Conservation (phyloP, 2,329 filamentous ascomycete genomes). For the Coleophoma cylindrospora region DNA sequence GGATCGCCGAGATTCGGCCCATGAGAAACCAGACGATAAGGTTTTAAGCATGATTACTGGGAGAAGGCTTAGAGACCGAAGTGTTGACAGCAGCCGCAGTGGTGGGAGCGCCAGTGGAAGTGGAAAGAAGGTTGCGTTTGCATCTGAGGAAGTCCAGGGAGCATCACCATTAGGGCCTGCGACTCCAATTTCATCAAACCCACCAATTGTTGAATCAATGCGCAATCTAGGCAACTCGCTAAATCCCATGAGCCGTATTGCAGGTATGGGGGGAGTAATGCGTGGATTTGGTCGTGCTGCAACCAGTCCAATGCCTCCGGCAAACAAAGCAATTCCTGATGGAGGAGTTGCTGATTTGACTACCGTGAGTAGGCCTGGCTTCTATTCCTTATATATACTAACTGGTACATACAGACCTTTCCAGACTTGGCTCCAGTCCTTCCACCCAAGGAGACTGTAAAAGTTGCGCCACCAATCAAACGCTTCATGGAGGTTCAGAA, state of each 20-base stretch:
- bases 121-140: constrained; percentile 52
- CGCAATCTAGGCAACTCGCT: constrained; percentile 74
- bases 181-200: constrained; percentile 34
- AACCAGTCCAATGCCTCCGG: constrained; percentile 33
- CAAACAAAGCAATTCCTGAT: constrained; percentile 36
- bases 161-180: constrained; percentile 20
- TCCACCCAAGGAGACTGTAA: constrained; percentile 48
- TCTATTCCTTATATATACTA: constrained; percentile 5
- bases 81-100: constrained; percentile 68
- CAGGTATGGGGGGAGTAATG: constrained; percentile 63
- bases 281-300: constrained; percentile 64
- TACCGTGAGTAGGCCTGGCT: constrained; percentile 39
- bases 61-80: constrained; percentile 63
- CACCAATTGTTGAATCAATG: constrained; percentile 73
- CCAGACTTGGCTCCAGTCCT: constrained; percentile 52
- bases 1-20: constrained; percentile 24
- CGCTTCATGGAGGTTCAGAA: constrained; percentile 70
- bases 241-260: constrained; percentile 77
- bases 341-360: constrained; percentile 47
- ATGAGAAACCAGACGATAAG: constrained; percentile 52
- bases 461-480: constrained; percentile 62
- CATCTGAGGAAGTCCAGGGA: constrained; percentile 26
- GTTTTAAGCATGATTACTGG: constrained; percentile 69
- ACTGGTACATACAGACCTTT: constrained; percentile 45
- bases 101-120: constrained; percentile 34